Evolutionary conservation across 345 rosid genomes (phyloP), one percentile per base, ranked within the genome.

Genomic region (Camelina neglecta): DNA sequence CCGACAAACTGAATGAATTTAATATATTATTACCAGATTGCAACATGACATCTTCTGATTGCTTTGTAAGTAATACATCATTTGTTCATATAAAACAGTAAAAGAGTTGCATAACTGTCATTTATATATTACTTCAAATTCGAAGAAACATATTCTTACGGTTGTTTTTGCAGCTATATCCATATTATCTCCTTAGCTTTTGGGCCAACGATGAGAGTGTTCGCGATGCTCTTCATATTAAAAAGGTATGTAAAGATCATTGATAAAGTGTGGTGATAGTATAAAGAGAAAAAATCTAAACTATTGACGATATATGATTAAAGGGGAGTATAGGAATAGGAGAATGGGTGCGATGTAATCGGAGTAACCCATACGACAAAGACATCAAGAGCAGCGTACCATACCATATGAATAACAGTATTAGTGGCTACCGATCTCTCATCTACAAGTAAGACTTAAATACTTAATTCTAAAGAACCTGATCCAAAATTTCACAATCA

Each of bases 161-260:
- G 50, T 72, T 61, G 13, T 5, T 60, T 71, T 39, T 42, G 66
- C 59, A 74, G 78, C 21, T 5, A 6, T 74, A 56, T 67, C 47
- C n/a, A 2, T 74, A 41, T 21, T 11, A 1, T 42, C 66, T 75
- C 50, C 12, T 69, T 4, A 1, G 0, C 7, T 8, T 36, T 1
- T 75, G 79, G 74, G 68, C 79, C n/a, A 60, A 75, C 53, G 53
- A 67, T 41, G 24, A 60, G 31, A 39, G 20, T 1, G 74, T 75
- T 21, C 79, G 60, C n/a, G 4, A 50, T 67, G 74, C 66, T 64
- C 78, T 74, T 57, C 78, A 57, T 5, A 29, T 74, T 47, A 1
- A 20, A 2, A 74, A 74, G 65, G 77, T 63, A 47, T 11, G 7
- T 60, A 20, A 38, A 64, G 16, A 54, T 38, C 45, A 18, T 60